Evolutionary conservation across 139 green algal species (phyloP).

Genomic region (Bryopsis sp.): DNA sequence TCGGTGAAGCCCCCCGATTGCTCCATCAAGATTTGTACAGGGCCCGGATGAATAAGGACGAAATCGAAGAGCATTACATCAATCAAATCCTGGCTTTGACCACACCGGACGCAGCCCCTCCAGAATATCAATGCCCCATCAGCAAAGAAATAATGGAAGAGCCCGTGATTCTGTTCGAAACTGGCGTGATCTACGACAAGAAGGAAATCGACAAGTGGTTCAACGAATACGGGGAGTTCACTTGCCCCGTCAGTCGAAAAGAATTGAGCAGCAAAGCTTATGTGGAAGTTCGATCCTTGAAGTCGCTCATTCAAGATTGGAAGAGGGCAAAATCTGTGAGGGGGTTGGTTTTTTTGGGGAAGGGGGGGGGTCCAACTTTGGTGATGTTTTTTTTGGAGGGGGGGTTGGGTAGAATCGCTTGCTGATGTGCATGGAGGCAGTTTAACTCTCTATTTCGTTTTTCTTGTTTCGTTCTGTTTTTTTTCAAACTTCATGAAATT

Average conservation of each 20-base stretch:
- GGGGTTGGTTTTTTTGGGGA: no score
- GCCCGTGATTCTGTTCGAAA: constrained; percentile 23
- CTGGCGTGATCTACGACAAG: constrained; percentile 19
- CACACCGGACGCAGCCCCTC: constrained; percentile 2
- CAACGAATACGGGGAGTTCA: neutral
- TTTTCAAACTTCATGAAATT: no score
- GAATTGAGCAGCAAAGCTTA: neutral
- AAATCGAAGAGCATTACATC: neutral
- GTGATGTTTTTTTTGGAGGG: no score
- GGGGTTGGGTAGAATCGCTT: no score
- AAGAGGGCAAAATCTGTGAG: no score
- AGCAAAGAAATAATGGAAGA: constrained; percentile 19
- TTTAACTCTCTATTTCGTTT: no score
- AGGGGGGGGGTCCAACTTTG: no score
- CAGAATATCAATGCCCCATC: constrained; percentile 29
- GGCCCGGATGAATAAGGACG: neutral
- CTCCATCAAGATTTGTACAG: constrained; percentile 5
- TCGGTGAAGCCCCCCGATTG: no score
- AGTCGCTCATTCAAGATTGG: neutral
- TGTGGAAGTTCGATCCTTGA: neutral
- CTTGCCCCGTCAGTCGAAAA: constrained; percentile 10
- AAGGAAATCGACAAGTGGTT: constrained; percentile 18
- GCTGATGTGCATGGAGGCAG: no score
- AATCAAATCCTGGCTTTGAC: neutral
- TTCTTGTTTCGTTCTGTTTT: no score